Percentiles rank a stretch among this genome's conserved stretches.
These are phyloP conservation scores for Pestalotiopsis sp. DNA, from an alignment of 2,329 filamentous ascomycete species.

Conservation along the genomic window DNA sequence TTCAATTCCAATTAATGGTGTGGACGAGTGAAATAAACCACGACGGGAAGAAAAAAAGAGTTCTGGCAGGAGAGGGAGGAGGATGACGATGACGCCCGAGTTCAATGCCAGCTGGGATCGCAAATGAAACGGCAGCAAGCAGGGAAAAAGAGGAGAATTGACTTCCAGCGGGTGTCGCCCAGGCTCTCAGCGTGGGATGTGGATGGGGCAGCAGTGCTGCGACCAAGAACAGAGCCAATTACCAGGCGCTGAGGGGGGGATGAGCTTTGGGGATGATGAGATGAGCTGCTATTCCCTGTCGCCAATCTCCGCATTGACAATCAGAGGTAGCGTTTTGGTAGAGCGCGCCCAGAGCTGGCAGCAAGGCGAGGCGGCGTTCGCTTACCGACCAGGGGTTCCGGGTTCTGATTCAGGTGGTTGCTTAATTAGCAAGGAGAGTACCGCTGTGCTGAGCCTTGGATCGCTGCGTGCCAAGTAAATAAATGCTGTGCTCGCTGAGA, in stretches of 20 bases:
- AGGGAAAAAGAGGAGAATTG: conserved; percentile 7
- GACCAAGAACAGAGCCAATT: not conserved
- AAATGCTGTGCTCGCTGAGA: not conserved
- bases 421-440: not conserved
- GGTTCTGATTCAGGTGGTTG: not conserved
- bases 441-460: not conserved
- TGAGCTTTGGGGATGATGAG: not conserved
- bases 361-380: not conserved
- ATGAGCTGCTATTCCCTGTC: conserved; percentile 6
- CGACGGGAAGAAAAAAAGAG: not conserved
- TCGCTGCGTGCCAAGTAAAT: not conserved
- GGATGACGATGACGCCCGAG: not conserved
- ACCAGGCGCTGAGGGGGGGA: not conserved
- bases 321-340: not conserved
- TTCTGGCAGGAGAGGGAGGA: not conserved
- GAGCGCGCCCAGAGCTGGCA: not conserved
- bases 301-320: conserved; percentile 10
- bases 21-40: not conserved
- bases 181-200: not conserved
- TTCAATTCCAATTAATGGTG: not conserved
- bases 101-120: not conserved
- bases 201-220: not conserved
- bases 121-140: not conserved
- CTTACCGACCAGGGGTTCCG: not conserved
- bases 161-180: not conserved